Evolutionary conservation across 1,139 yeast species (phyloP).

Genomic region (Taphrina communis): DNA sequence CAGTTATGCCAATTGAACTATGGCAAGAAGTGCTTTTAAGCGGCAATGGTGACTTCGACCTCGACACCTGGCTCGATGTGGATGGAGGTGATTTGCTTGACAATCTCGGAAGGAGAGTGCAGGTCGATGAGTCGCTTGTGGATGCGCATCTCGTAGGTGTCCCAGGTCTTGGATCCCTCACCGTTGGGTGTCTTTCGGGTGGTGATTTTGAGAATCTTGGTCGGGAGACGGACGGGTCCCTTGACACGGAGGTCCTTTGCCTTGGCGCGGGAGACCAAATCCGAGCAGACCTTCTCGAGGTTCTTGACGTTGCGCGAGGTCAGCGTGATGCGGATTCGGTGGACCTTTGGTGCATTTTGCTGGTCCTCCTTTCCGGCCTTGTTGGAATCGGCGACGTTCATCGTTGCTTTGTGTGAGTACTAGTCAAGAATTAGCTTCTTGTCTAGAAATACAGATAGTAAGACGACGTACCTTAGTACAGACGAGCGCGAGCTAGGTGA

Average conservation of each 20-base stretch:
- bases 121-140: slow-evolving; percentile 99
- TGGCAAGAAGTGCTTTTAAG: slow-evolving; percentile 14
- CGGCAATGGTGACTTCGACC: slow-evolving; percentile 47
- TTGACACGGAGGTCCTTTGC: slow-evolving; percentile 59
- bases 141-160: slow-evolving; percentile 98
- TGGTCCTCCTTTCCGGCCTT: slow-evolving; percentile 52
- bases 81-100: slow-evolving; percentile 95
- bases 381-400: slow-evolving; percentile 41
- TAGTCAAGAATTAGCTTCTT: background rate
- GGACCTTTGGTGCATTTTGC: slow-evolving; percentile 64
- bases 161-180: slow-evolving; percentile 99
- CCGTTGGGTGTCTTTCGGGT: slow-evolving; percentile 99
- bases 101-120: slow-evolving; percentile 93
- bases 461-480: slow-evolving; percentile 25
- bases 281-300: slow-evolving; percentile 69
- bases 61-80: slow-evolving; percentile 65
- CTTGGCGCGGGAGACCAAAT: slow-evolving; percentile 66
- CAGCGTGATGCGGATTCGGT: slow-evolving; percentile 99
- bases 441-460: too few relatives aligned
- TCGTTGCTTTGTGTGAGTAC: slow-evolving; percentile 27
- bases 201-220: slow-evolving; percentile 96
- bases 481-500: slow-evolving; percentile 40
- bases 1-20: too few relatives aligned
- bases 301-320: slow-evolving; percentile 99
- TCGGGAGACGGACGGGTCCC: slow-evolving; percentile 99